Conservation (phyloP, 768 basidiomycete species). For the Phylloporus rhodoxanthus region DNA sequence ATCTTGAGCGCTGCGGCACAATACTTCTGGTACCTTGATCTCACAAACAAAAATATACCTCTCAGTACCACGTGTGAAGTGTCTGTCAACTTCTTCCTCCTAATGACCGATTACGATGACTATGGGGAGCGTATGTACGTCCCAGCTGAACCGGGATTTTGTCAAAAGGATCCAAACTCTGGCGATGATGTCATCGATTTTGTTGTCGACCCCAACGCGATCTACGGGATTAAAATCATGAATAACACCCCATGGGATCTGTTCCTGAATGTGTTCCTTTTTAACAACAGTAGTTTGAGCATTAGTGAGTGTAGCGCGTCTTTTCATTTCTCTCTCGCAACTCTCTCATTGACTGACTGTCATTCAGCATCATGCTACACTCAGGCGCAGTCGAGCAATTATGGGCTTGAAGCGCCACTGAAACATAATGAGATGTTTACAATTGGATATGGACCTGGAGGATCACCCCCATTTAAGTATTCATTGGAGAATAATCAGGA, state of each 20-base stretch:
- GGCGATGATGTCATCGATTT: slow-evolving; percentile 13
- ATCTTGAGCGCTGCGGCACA: slow-evolving; percentile 13
- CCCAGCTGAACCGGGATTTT: slow-evolving; percentile 1
- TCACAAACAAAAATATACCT: background rate
- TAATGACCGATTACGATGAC: slow-evolving; percentile 1
- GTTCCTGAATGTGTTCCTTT: slow-evolving; percentile 39
- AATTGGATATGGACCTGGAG: slow-evolving; percentile 38
- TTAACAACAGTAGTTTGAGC: slow-evolving; percentile 36
- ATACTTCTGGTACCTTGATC: slow-evolving; percentile 21
- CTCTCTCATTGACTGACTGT: too few relatives aligned
- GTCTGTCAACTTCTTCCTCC: slow-evolving; percentile 8
- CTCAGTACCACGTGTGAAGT: background rate
- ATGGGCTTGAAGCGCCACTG: slow-evolving; percentile 6
- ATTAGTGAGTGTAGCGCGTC: slow-evolving; percentile 23
- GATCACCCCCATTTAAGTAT: slow-evolving; percentile 3
- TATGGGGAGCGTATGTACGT: background rate
- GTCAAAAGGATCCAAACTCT: background rate
- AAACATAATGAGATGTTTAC: slow-evolving; percentile 14
- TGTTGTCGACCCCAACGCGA: slow-evolving; percentile 17
- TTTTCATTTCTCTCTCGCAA: background rate
- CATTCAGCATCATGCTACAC: slow-evolving; percentile 7
- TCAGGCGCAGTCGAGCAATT: background rate
- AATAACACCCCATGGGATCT: slow-evolving; percentile 14
- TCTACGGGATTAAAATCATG: slow-evolving; percentile 30
- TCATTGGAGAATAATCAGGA: slow-evolving; percentile 20